phyloP scores from a whole-genome alignment of 1,284 basidiomycete species.

The Ustilago bromivora region DNA sequence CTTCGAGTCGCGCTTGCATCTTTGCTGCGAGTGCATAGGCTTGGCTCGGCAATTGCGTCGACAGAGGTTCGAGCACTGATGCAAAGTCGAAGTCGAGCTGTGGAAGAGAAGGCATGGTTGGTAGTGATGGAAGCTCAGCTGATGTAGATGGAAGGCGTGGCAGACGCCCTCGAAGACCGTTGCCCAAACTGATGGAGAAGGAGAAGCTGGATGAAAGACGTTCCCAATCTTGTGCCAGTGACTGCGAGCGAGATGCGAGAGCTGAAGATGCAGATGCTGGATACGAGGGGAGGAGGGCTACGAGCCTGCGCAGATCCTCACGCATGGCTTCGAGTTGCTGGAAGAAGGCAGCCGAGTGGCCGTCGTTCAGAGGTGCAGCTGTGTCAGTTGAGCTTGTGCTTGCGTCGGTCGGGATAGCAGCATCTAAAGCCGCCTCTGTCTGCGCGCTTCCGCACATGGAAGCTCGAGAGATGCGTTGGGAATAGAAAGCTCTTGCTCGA shows the following conservation, averaged over 20 bases:
- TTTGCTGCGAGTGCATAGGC: slow-evolving; percentile 45
- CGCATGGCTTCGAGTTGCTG: slow-evolving; percentile 58
- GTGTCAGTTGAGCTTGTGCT: background rate
- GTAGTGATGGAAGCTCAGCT: slow-evolving; percentile 37
- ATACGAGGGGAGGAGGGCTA: slow-evolving; percentile 45
- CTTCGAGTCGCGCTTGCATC: slow-evolving; percentile 54
- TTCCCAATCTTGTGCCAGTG: slow-evolving; percentile 52
- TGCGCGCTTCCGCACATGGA: slow-evolving; percentile 4
- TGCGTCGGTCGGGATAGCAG: background rate
- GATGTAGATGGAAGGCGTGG: slow-evolving; percentile 43
- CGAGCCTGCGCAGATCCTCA: slow-evolving; percentile 50
- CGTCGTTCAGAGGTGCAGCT: slow-evolving; percentile 13
- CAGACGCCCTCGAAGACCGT: slow-evolving; percentile 36
- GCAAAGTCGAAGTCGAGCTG: slow-evolving; percentile 48
- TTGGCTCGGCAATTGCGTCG: slow-evolving; percentile 35
- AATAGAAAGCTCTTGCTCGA: slow-evolving; percentile 41
- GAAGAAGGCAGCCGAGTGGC: slow-evolving; percentile 46
- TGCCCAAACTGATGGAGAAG: slow-evolving; percentile 41
- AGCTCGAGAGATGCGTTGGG: slow-evolving; percentile 29
- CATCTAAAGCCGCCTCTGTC: background rate
- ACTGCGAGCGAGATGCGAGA: slow-evolving; percentile 50
- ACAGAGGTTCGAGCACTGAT: slow-evolving; percentile 45
- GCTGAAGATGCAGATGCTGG: slow-evolving; percentile 45
- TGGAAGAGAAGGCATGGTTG: slow-evolving; percentile 39
- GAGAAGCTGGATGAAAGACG: slow-evolving; percentile 40